Conservation (phyloP, 805 yeast genomes). For the Metschnikowia proteae region DNA sequence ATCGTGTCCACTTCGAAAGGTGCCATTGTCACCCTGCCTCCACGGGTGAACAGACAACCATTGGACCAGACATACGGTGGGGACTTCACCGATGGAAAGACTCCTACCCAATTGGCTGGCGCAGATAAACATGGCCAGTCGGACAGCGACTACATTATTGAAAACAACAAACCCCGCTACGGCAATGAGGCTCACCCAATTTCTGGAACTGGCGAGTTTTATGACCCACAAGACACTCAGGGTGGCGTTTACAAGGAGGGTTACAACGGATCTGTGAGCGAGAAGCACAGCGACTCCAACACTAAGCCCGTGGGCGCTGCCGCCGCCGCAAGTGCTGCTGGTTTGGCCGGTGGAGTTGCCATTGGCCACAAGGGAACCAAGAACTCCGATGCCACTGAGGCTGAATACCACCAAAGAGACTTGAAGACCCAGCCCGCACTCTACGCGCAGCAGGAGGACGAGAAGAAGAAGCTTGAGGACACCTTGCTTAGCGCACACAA, state of each 20-base stretch:
- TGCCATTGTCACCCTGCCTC: conserved; percentile 29
- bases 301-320: conserved; percentile 9
- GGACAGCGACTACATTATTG: conserved; percentile 9
- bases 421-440: conserved; percentile 25
- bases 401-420: conserved; percentile 16
- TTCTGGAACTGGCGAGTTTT: conserved; percentile 31
- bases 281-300: not conserved
- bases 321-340: conserved; percentile 13
- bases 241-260: conserved; percentile 25
- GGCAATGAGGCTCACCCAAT: conserved; percentile 27
- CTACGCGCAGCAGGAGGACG: conserved; percentile 16
- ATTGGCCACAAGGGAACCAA: conserved; percentile 10
- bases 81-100: conserved; percentile 32
- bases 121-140: not conserved
- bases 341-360: conserved; percentile 14
- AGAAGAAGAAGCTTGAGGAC: conserved; percentile 11
- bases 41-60: conserved; percentile 26
- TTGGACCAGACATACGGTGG: conserved; percentile 28
- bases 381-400: conserved; percentile 26
- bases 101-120: conserved; percentile 24
- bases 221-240: conserved; percentile 36
- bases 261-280: not conserved
- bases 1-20: conserved; percentile 19
- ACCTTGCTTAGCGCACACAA: conserved; percentile 18
- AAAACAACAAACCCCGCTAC: conserved; percentile 26